Evolutionary conservation across 306 rosid genomes (phyloP).

Genomic region (Ammopiptanthus mongolicus): DNA sequence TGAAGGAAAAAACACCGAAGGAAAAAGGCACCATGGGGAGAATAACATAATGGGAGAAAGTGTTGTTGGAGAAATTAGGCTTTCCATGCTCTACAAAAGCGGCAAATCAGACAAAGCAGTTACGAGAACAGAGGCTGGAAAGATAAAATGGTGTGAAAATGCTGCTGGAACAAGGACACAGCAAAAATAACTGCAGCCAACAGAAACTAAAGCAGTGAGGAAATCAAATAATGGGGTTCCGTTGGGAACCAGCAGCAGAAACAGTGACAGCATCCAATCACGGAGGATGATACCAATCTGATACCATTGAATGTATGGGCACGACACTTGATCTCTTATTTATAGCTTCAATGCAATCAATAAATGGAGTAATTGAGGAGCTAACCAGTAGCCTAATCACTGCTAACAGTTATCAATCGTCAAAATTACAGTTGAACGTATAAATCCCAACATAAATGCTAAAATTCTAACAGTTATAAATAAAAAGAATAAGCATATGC

Average conservation of each 20-base stretch:
- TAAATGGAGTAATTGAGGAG: not conserved
- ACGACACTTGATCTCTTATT: not conserved
- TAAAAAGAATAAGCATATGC: not conserved
- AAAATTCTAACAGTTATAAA: not conserved
- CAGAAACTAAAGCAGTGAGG: not conserved
- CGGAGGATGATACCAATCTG: not conserved
- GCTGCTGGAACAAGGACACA: not conserved
- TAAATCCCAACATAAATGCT: not conserved
- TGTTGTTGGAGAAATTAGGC: not conserved
- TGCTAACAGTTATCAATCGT: not conserved
- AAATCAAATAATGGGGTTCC: not conserved
- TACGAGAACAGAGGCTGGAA: not conserved
- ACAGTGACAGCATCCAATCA: not conserved
- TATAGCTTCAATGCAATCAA: not conserved
- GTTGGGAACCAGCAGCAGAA: not conserved
- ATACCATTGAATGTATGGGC: not conserved
- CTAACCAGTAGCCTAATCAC: not conserved
- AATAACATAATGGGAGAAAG: not conserved
- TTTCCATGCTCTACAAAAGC: not conserved
- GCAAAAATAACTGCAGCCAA: not conserved
- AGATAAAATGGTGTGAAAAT: not conserved
- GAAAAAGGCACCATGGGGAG: not conserved
- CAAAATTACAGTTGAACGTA: not conserved
- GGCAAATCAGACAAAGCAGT: not conserved
- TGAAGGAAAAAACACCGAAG: not conserved